Evolutionary conservation across 148 eudicot genomes (phyloP).

Genomic region (Rhododendron griersonianum): DNA sequence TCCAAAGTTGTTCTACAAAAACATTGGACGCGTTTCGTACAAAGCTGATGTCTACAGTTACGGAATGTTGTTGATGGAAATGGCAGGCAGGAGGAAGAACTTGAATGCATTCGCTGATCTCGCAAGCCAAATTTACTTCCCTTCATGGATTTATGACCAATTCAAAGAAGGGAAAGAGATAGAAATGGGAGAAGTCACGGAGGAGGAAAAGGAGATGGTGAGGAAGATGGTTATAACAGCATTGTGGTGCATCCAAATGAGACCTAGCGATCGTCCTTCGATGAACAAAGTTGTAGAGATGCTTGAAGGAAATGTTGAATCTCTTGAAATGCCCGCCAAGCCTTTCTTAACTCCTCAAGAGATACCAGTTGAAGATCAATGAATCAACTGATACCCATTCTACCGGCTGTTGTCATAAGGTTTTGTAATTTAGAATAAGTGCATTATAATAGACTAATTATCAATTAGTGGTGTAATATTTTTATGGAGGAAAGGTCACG

Average conservation of each 20-base stretch:
- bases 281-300: constrained; percentile 10
- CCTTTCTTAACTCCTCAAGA: neutral
- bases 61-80: neutral
- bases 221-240: constrained; percentile 1
- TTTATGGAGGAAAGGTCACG: too few relatives aligned
- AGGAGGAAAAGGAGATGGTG: neutral
- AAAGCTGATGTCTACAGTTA: neutral
- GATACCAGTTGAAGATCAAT: neutral
- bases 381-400: neutral
- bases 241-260: constrained; percentile 11
- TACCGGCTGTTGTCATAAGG: neutral
- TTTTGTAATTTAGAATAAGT: too few relatives aligned
- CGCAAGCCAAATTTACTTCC: neutral
- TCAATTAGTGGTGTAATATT: too few relatives aligned
- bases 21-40: neutral
- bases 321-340: constrained; percentile 2
- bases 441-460: too few relatives aligned
- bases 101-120: neutral
- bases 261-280: neutral
- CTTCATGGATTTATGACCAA: neutral
- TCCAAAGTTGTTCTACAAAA: neutral
- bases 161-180: neutral
- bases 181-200: neutral
- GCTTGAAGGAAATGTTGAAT: constrained; percentile 6
- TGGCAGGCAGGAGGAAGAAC: neutral